Evolutionary conservation across 768 basidiomycete genomes (phyloP), one percentile per base, ranked within the genome.

Genomic region (Xerocomellus chrysenteron): DNA sequence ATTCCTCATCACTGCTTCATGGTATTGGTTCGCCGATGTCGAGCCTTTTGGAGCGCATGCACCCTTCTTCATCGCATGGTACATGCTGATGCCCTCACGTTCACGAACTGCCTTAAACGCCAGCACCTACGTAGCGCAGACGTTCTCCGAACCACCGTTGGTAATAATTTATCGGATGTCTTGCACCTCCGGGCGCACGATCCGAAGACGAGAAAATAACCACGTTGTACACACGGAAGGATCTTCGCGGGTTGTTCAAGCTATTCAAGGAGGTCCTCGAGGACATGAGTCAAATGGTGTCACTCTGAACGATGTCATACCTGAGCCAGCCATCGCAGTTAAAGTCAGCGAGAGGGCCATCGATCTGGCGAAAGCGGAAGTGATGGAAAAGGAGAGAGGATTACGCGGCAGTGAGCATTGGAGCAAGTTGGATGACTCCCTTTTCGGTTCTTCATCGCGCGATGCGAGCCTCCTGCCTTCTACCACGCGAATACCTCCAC

Each of bases 251-350:
- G 9, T 73, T 99, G 50, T 84, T 98, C 76, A 93, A 88, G 66
- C 73, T 98, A 42, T 79, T 96, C 72, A 88, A 85, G 67, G 95
- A 98, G 58, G 73, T 87, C 24, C 91, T 98, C 60, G 77, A 77
- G 41, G 93, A 96, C 67, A 78, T 96, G 68, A 88, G 91, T 2
- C 81, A 87, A 60, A 76, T 98, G 65, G 94, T 50, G 82, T 85
- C 35, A 82, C 87, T 39, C 74, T 98, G 59, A 99, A 99, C 67
- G 88, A 95, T 54, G 79, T 98, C 43, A 87, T 94, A 46, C 80
- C 98, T 21, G 94, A 98, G 55, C 97, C 97, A 17, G 72, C 81
- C 1, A 77, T 85, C 37, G 95, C 95, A 5, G 61, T 71, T 2
- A 84, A 80, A 65, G 74, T 98, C 33, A 84, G 87, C 70, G 87